These are phyloP conservation scores for Salix caprea DNA, from an alignment of 345 rosid genomes.

Conservation along the genomic window DNA sequence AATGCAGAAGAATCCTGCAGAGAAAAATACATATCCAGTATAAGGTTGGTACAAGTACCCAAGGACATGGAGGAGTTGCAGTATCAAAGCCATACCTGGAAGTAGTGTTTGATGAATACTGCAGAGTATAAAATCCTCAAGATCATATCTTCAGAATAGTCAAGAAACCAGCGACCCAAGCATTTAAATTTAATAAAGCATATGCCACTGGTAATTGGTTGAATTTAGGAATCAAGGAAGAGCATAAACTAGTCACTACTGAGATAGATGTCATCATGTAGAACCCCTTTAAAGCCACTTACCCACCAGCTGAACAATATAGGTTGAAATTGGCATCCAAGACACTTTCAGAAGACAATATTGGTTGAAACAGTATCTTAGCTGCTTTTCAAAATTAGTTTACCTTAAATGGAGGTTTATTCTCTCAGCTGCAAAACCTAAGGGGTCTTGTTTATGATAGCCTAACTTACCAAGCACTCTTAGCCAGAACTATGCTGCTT, in stretches of 20 bases:
- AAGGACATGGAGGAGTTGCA: slow-evolving; percentile 1
- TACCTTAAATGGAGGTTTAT: not conserved
- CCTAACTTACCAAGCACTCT: not conserved
- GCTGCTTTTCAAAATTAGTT: not conserved
- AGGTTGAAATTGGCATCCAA: not conserved
- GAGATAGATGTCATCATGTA: not conserved
- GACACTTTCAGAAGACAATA: not conserved
- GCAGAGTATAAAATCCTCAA: slow-evolving; percentile 76
- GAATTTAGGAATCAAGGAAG: not conserved
- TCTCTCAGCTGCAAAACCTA: not conserved
- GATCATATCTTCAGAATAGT: slow-evolving; percentile 64
- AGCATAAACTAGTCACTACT: not conserved
- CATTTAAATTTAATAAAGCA: not conserved
- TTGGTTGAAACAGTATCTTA: not conserved
- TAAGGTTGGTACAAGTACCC: slow-evolving; percentile 4
- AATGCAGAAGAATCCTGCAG: slow-evolving; percentile 56
- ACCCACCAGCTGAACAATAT: not conserved
- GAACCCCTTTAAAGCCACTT: not conserved
- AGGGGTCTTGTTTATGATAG: not conserved
- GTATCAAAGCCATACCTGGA: slow-evolving; percentile 48
- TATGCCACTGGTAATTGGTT: not conserved
- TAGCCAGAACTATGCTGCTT: not conserved
- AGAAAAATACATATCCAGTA: not conserved
- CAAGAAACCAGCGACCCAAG: slow-evolving; percentile 34
- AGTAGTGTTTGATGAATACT: slow-evolving; percentile 53